phyloP scores from a whole-genome alignment of 2,329 filamentous ascomycete genomes.

The Venturia aucupariae region DNA sequence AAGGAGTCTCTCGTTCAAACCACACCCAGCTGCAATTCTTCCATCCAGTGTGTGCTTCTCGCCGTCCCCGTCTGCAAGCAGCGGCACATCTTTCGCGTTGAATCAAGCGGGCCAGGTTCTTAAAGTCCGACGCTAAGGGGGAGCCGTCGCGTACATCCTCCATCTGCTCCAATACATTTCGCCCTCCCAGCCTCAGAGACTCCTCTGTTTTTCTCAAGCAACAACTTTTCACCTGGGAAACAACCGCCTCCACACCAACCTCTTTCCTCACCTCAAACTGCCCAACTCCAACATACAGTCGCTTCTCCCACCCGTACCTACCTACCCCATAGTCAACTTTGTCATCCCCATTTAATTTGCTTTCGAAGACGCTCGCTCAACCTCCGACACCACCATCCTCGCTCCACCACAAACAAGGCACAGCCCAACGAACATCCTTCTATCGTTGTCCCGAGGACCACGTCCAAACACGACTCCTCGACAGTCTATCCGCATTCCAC shows the following conservation, averaged over 20 bases:
- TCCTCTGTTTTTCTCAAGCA: not conserved
- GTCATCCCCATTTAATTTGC: conserved; percentile 8
- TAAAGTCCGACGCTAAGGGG: conserved; percentile 3
- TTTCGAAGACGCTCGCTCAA: not conserved
- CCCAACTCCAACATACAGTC: not conserved
- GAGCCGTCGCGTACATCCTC: conserved; percentile 7
- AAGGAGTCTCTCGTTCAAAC: not conserved
- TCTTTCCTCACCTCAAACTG: not conserved
- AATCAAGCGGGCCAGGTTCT: not conserved
- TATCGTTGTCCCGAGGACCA: not conserved
- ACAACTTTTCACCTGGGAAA: not conserved
- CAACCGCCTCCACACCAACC: not conserved
- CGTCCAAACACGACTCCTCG: not conserved
- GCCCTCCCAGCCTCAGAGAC: not conserved
- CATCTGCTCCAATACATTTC: too few relatives aligned
- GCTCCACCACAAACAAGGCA: conserved; percentile 5
- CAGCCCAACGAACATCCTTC: not conserved
- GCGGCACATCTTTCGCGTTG: not conserved
- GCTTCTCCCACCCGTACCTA: not conserved
- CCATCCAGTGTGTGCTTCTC: not conserved
- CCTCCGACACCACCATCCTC: not conserved
- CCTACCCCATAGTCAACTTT: not conserved
- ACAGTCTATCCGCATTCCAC: not conserved
- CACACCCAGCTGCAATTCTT: not conserved
- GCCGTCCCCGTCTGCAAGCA: not conserved